These are phyloP conservation scores for Populus tomentosa DNA, from an alignment of 441 rosid genomes.

Conservation along the genomic window DNA sequence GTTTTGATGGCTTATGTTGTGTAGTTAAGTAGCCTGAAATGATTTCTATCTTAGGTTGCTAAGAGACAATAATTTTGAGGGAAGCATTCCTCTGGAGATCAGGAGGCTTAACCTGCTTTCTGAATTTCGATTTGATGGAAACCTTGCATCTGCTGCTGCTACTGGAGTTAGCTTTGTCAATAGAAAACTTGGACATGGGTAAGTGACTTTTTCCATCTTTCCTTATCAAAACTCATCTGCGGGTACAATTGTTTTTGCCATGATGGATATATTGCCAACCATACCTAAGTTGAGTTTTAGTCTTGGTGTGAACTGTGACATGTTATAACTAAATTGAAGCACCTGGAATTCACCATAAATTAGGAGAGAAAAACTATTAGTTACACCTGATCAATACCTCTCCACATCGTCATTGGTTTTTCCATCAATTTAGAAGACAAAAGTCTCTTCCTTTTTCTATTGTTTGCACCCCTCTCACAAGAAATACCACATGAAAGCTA, in stretches of 20 bases:
- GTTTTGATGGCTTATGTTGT: background rate
- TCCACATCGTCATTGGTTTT: background rate
- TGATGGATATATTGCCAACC: background rate
- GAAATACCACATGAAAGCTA: background rate
- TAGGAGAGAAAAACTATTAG: background rate
- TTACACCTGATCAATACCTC: background rate
- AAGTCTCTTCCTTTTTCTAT: background rate
- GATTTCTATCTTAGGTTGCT: conserved; percentile 49
- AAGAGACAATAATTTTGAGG: conserved; percentile 48
- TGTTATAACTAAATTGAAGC: background rate
- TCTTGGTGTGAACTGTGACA: background rate
- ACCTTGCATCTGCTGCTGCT: conserved; percentile 20
- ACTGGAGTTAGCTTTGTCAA: conserved; percentile 33
- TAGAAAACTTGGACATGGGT: conserved; percentile 62
- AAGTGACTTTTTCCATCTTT: conserved; percentile 22
- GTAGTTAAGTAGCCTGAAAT: conserved; percentile 11
- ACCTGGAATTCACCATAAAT: background rate
- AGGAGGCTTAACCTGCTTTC: conserved; percentile 39
- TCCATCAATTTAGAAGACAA: background rate
- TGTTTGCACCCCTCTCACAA: background rate
- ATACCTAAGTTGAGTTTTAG: background rate
- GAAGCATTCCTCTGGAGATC: conserved; percentile 35
- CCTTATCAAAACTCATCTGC: background rate
- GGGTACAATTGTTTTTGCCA: background rate
- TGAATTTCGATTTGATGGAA: conserved; percentile 47